phyloP scores from a whole-genome alignment of 441 rosid species.

The Bruguiera hainesii region DNA sequence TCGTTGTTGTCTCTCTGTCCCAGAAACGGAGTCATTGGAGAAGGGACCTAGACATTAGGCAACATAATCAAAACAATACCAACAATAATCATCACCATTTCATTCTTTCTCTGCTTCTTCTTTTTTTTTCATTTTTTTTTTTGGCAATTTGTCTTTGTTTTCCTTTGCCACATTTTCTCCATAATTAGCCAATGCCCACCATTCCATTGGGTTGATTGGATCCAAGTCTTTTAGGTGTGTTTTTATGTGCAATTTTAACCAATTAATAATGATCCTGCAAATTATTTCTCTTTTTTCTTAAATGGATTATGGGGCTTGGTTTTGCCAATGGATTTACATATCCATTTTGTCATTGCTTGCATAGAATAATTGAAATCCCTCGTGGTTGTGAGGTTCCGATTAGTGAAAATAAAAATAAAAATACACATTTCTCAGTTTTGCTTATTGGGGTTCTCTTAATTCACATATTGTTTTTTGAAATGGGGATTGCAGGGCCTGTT shows the following conservation, averaged over 20 bases:
- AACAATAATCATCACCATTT: not conserved
- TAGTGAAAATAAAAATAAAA: too few relatives aligned
- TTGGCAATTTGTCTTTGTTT: not conserved
- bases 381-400: not conserved
- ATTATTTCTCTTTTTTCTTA: too few relatives aligned
- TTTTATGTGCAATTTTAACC: not conserved
- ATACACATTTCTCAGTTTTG: not conserved
- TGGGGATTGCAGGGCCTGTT: constrained; percentile 8
- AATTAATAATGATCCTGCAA: too few relatives aligned
- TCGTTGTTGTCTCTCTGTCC: constrained; percentile 5
- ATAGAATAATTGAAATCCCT: not conserved
- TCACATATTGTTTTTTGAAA: not conserved
- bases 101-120: not conserved
- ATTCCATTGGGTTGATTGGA: constrained; percentile 12
- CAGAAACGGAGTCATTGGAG: constrained; percentile 19
- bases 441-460: not conserved
- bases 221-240: constrained; percentile 25
- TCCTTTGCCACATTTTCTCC: not conserved
- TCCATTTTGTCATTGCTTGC: not conserved
- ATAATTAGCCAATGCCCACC: not conserved
- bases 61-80: constrained; percentile 8
- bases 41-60: not conserved
- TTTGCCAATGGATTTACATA: too few relatives aligned
- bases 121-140: not conserved
- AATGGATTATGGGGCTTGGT: too few relatives aligned